A percentile compares a stretch with the other conserved stretches of the same genome.
Evolutionary conservation across 2,329 filamentous ascomycete genomes (phyloP).

Genomic region (Trichoderma sp.): DNA sequence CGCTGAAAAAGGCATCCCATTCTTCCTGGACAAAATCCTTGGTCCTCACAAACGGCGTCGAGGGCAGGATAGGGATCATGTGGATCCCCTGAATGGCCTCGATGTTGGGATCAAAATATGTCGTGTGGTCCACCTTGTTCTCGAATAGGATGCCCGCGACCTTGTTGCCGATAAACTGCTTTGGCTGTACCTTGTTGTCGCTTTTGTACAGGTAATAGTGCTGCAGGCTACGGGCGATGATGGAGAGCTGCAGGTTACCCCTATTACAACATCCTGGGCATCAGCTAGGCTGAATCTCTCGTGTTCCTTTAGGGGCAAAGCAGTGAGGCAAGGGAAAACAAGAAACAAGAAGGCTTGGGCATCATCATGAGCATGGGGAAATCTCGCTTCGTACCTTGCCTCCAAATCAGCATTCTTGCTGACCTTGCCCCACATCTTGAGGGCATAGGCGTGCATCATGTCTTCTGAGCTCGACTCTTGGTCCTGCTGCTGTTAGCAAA

Average conservation of each 20-base stretch:
- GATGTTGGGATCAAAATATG: conserved; percentile 74
- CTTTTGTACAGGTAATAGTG: conserved; percentile 78
- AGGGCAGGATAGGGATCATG: conserved; percentile 73
- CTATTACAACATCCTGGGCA: conserved; percentile 29
- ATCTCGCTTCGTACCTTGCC: conserved; percentile 50
- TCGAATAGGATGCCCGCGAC: conserved; percentile 74
- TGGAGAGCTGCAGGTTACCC: conserved; percentile 78
- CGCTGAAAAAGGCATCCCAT: conserved; percentile 75
- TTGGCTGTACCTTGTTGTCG: conserved; percentile 67
- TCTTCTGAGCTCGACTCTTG: conserved; percentile 91
- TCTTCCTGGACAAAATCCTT: conserved; percentile 73
- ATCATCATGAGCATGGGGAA: background rate
- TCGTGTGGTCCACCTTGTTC: conserved; percentile 92
- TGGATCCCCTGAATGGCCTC: conserved; percentile 77
- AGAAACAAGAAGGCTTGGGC: background rate
- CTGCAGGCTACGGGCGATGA: conserved; percentile 70
- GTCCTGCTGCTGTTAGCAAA: conserved; percentile 40
- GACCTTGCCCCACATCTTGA: conserved; percentile 91
- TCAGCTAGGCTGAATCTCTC: background rate
- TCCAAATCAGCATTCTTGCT: conserved; percentile 76
- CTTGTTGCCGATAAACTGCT: conserved; percentile 78
- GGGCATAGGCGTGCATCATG: conserved; percentile 76
- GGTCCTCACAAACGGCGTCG: conserved; percentile 64
- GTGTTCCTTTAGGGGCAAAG: background rate
- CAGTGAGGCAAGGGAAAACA: too few relatives aligned